Base-by-base conservation (phyloP, 768 basidiomycete species). In the Boletus tomentosulus region DNA sequence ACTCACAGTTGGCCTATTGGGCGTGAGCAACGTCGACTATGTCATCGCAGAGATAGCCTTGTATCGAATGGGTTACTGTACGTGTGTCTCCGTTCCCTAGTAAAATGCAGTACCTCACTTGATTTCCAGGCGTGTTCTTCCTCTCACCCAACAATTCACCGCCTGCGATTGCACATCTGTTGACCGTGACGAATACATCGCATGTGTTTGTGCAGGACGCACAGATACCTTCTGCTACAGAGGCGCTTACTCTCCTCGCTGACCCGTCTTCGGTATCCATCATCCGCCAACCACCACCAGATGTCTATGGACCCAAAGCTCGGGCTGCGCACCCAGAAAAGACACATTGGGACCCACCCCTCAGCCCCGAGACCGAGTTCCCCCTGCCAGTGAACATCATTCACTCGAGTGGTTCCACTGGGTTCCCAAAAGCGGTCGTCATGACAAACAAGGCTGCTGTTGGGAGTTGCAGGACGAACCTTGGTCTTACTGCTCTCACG, bases 121-220 rank as follows among this genome's bases (percentile, higher is more conserved):
- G 11, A 1, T 48, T 15, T 34, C 16, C 24, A 69, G 57, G 57
- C 11, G 64, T 69, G 0, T 71, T 74, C 45, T 70, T 73, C 9
- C 63, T 76, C 11, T 76, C 76, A 9, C 68, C 74, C 7, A 72
- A 76, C 55, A 81, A 80, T 63, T 79, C 78, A 0, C 68, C 76
- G 1, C 64, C 71, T 4, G 79, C 78, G 4, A 71, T 77, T 24
- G 76, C 77, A 0, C 74, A 79, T 56, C 69, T 82, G 24, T 63
- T 79, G 55, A 55, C 58, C 1, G 48, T 42, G 38, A 69, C 67
- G 3, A 51, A 58, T 33, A 51, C 61, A 12, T 57, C 62, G 1
- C 58, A 62, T 37, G 25, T 69, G 22, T 59, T 69, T 12, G 65
- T 65, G 24, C 66, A 67, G 42, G 54, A 67, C 1, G 6, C 31